These are phyloP conservation scores for Eimeria maxima DNA, from an alignment of 169 alveolate species.

Conservation along the genomic window DNA sequence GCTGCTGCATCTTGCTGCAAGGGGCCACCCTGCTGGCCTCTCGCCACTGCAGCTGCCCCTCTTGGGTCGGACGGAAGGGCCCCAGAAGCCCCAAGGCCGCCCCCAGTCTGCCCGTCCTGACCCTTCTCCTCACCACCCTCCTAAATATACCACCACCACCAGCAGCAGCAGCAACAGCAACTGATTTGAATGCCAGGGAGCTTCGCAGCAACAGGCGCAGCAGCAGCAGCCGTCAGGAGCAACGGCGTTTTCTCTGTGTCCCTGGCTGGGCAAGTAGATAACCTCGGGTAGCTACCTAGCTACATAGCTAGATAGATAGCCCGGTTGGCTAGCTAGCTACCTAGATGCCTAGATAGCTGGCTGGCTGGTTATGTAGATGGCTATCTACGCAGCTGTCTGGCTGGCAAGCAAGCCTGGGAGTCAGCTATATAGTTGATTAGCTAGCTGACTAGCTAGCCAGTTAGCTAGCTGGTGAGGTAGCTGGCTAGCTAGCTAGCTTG, in stretches of 20 bases:
- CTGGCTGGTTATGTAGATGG: neutral
- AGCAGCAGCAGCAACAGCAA: too few species aligned
- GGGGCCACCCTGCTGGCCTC: constrained; percentile 28
- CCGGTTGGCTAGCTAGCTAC: too few species aligned
- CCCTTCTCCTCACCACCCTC: constrained; percentile 57
- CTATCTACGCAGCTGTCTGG: too few species aligned
- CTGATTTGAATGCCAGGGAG: too few species aligned
- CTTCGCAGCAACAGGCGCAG: too few species aligned
- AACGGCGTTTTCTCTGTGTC: neutral
- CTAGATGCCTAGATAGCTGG: neutral
- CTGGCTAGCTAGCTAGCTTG: too few species aligned
- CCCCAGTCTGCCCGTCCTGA: constrained; percentile 15
- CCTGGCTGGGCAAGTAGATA: neutral
- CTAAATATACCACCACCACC: neutral
- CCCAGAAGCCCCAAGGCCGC: neutral
- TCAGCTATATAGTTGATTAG: neutral
- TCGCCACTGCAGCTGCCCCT: neutral
- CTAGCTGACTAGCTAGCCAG: neutral
- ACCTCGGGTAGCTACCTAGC: too few species aligned
- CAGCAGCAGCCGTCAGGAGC: too few species aligned
- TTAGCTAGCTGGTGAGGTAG: neutral
- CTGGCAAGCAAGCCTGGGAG: too few species aligned
- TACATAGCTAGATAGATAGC: too few species aligned
- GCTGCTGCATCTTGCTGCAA: constrained; percentile 23
- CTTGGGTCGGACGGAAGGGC: constrained; percentile 4